Percentiles rank a stretch among this genome's conserved stretches.
These are phyloP conservation scores for Phialemoniopsis sp. DNA, from an alignment of 2,329 filamentous ascomycete genomes.

Conservation along the genomic window DNA sequence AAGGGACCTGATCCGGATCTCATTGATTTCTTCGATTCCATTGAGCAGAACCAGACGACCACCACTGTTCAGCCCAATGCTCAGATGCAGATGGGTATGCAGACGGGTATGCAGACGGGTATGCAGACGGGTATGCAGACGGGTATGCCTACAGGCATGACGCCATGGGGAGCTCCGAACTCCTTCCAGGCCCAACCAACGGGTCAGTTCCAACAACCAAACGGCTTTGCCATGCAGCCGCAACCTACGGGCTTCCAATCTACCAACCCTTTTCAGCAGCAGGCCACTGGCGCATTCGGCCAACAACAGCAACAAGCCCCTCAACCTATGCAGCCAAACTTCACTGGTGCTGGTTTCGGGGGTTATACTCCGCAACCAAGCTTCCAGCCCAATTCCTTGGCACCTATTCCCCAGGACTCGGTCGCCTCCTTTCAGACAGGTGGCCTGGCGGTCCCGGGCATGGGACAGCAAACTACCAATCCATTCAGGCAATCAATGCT, in stretches of 20 bases:
- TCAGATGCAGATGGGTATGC: conserved; percentile 29
- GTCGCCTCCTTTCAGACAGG: conserved; percentile 45
- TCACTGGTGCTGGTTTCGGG: conserved; percentile 75
- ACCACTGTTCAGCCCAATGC: conserved; percentile 46
- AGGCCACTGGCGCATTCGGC: conserved; percentile 24
- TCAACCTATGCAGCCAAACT: conserved; percentile 41
- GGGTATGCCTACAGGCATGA: conserved; percentile 17
- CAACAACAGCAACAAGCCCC: conserved; percentile 29
- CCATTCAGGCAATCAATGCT: conserved; percentile 93
- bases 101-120: conserved; percentile 15
- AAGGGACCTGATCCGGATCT: conserved; percentile 72
- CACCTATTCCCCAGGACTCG: conserved; percentile 55
- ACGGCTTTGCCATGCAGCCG: conserved; percentile 29
- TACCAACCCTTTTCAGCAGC: conserved; percentile 37
- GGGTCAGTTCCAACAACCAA: conserved; percentile 16
- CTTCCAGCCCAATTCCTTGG: conserved; percentile 49
- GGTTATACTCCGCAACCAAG: conserved; percentile 67
- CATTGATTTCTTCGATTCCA: conserved; percentile 93
- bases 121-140: conserved; percentile 28
- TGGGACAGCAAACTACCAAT: conserved; percentile 66
- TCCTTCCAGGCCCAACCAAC: conserved; percentile 27
- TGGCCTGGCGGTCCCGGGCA: conserved; percentile 31
- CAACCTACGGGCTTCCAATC: conserved; percentile 34
- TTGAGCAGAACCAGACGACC: conserved; percentile 80
- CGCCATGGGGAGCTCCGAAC: conserved; percentile 27